Base-by-base conservation (phyloP, 2,329 filamentous ascomycete genomes). In the Aspergillus caelatus region DNA sequence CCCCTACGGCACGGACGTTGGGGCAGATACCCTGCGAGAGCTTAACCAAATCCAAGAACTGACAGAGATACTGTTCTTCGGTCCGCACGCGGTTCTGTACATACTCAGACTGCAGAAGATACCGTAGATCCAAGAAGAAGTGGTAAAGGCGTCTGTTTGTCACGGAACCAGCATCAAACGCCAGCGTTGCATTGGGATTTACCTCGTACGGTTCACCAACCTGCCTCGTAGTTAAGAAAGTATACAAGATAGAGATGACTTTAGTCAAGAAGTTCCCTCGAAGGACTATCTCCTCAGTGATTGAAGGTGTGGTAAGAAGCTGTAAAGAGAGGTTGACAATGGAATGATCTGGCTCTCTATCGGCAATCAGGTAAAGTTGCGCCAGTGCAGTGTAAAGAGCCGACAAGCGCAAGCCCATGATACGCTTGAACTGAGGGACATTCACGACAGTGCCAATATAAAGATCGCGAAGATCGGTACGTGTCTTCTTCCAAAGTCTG, bases 251-350 rank as follows among this genome's bases (percentile, higher is more conserved):
- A 16, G 95, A 93, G 86, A 98, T 91, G 45, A 99, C 84, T 69
- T 93, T 97, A 10, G 93, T 97, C 68, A 99, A 83, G 74, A 99
- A 99, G 77, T 99, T 99, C 32, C 94, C 94, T 53, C 93, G 88
- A 72, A 97, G 92, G 10, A 99, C 93, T 57, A 98, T 91, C 78
- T 99, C 96, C 52, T 93, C 91, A 0, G 94, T 98, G 68, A 99
- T 98, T 0, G 94, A 96, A 1, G 95, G 94, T 0, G 95, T 97
- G 0, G 95, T 99, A 66, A 99, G 83, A 88, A 99, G 96, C 75
- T 99, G 95, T 34, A 98, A 82, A 5, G 94, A 98, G 43, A 99
- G 87, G 74, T 97, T 97, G 83, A 99, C 97, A 74, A 99, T 98
- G 12, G 94, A 98, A 78, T 98, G 94, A 73, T 99, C 95, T 2